Base-by-base conservation (phyloP, 2,329 filamentous ascomycete genomes). In the Diaporthe vexans region DNA sequence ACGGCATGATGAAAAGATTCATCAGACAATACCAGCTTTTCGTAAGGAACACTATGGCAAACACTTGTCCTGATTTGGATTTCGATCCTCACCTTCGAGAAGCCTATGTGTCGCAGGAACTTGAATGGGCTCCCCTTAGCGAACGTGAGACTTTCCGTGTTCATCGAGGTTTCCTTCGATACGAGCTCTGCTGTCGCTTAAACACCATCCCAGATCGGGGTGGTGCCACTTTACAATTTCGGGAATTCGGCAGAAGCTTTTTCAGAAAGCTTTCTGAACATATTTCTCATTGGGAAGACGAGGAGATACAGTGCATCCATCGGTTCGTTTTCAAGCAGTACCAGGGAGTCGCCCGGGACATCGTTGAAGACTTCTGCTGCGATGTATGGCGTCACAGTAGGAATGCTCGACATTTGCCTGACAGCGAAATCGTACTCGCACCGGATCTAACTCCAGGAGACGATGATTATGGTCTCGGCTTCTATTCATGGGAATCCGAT, bases 401-500 rank as follows among this genome's bases (percentile, higher is more conserved):
- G 8, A 63, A 46, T 24, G 15, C 37, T 11, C 58, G n/a, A 5
- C 3, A 11, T 11, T 1, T 8, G 17, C 37, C 37, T 11, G 37
- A 63, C 24, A 13, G 4, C n/a, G 37, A 46, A 7, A 4, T 63
- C 1, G 8, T 1, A 4, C n/a, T 46, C 17, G 15, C 24, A 1
- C 17, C n/a, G 5, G 8, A 19, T 2, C 7, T 61, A 3, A n/a
- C 35, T 19, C 3, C 2, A 2, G 13, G 5, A 4, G 0, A 3
- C 8, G 1, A 17, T 1, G 2, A 1, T 1, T n/a, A n/a, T n/a
- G n/a, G n/a, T n/a, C 8, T 3, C 6, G 9, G 11, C 35, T 43
- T 43, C 3, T 1, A 10, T 1, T 4, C 3, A 2, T 61, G 37
- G 58, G 0, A 24, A 13, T 4, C 6, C 8, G 3, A 21, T 1